These are phyloP conservation scores for Dujonia santamariae DNA, from an alignment of 1,139 yeast genomes.

Conservation along the genomic window DNA sequence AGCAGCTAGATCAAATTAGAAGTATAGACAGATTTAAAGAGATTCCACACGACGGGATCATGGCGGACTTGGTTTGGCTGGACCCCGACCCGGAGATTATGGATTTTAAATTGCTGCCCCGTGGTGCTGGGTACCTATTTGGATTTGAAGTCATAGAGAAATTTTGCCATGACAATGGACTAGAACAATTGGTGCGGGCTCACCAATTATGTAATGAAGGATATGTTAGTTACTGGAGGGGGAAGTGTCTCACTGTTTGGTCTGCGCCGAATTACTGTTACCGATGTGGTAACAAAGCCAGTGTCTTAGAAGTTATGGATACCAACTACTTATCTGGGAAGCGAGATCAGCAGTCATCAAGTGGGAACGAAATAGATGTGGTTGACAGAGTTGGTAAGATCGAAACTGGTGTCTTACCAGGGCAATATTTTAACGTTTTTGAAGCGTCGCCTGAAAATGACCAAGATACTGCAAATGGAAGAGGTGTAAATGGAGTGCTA, in stretches of 20 bases:
- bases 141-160: conserved; percentile 89
- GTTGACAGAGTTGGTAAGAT: conserved; percentile 7
- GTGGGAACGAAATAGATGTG: too few species aligned
- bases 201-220: conserved; percentile 98
- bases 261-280: conserved; percentile 98
- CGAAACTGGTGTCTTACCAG: conserved; percentile 31
- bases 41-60: conserved; percentile 97
- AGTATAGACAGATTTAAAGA: conserved; percentile 89
- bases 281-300: conserved; percentile 94
- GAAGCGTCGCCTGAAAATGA: conserved; percentile 94
- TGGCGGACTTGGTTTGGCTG: conserved; percentile 98
- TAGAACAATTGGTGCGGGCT: conserved; percentile 84
- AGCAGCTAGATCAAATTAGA: conserved; percentile 85
- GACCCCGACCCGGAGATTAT: conserved; percentile 90
- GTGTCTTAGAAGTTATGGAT: conserved; percentile 71
- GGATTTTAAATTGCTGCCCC: conserved; percentile 83
- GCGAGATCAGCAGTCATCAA: too few species aligned
- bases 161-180: conserved; percentile 73
- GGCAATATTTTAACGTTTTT: conserved; percentile 81
- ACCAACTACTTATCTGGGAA: conserved; percentile 25
- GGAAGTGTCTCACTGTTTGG: conserved; percentile 94
- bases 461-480: conserved; percentile 41
- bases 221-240: conserved; percentile 86
- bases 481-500: conserved; percentile 36
- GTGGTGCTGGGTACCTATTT: conserved; percentile 98